Evolutionary conservation across 768 basidiomycete species (phyloP), one percentile per base, ranked within the genome.

Genomic region (Leucogyrophana mollusca): DNA sequence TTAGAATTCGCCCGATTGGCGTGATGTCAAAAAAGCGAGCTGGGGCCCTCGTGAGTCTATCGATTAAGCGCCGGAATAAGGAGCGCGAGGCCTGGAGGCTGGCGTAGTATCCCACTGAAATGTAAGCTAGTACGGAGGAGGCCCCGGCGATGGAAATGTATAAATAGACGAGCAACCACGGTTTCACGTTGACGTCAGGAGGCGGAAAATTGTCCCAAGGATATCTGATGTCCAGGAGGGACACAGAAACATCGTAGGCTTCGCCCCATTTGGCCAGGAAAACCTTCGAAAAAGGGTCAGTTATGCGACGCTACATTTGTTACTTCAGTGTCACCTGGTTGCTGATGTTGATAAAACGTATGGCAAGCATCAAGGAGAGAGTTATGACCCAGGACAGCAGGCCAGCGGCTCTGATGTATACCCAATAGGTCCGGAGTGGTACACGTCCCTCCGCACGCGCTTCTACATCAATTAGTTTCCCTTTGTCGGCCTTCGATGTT

Each of bases 1-100:
- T 90, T 32, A 88, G 72, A 53, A 92, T 86, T 7, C 87, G 71
- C 9, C 90, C 90, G 32, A 85, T 80, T 1, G 87, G 87, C 3
- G 85, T 88, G 32, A 76, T 70, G 55, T 88, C 87, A 63, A 86
- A 88, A 61, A 87, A 86, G 2, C 83, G 78, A 18, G 77, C 70
- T 2, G 85, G 85, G 0, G 85, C 85, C 33, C 79, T 70, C 6
- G 80, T 74, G 8, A 88, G 66, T 21, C 82, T 62, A 33, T 61
- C 65, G 9, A 87, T 70, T 46, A 86, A 73, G 6, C 69, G 60
- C 4, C 66, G 57, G 64, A 87, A 89, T 9, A 87, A 70, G 5
- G 71, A 69, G 1, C 83, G 74, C 17, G 83, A 82, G 1, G 86
- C 85, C 49, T 78, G 82, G 25, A 87, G 68, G 55, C 83, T 83